Percentiles rank a stretch among this genome's conserved stretches.
phyloP scores from a whole-genome alignment of 768 basidiomycete species.

The Panus rudis region DNA sequence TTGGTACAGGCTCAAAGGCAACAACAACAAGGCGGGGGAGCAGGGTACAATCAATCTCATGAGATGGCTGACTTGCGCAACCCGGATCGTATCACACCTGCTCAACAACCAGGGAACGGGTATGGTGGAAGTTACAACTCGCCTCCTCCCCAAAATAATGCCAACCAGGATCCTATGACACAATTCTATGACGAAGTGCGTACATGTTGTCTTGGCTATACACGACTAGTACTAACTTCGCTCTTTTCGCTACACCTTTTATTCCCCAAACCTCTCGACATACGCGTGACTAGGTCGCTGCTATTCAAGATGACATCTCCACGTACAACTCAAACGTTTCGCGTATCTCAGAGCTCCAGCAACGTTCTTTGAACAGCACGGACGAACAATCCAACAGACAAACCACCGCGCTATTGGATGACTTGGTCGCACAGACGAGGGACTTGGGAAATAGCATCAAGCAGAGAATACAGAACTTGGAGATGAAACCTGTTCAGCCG shows the following conservation, averaged over 20 bases:
- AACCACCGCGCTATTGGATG: constrained; percentile 56
- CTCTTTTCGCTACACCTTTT: not conserved
- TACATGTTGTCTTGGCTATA: not conserved
- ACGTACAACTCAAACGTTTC: constrained; percentile 64
- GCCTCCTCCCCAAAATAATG: too few relatives aligned
- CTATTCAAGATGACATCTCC: constrained; percentile 62
- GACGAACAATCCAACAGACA: constrained; percentile 62
- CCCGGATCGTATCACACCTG: constrained; percentile 13
- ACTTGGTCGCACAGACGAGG: constrained; percentile 66
- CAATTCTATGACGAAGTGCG: constrained; percentile 28
- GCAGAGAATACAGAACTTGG: constrained; percentile 62
- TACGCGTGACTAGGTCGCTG: constrained; percentile 48
- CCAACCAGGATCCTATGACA: constrained; percentile 24
- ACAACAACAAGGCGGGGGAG: constrained; percentile 15
- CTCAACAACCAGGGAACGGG: too few relatives aligned
- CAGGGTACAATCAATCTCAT: constrained; percentile 14
- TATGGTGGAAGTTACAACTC: too few relatives aligned
- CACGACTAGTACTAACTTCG: not conserved
- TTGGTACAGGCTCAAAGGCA: constrained; percentile 24
- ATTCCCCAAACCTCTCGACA: not conserved
- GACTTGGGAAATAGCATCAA: constrained; percentile 64
- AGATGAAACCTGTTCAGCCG: constrained; percentile 55
- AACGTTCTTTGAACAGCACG: constrained; percentile 67
- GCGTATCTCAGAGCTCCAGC: constrained; percentile 66
- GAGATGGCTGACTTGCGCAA: constrained; percentile 24